A percentile compares a stretch with the other conserved stretches of the same genome.
Conservation (phyloP, 768 basidiomycete genomes). For the Calocera cornea region DNA sequence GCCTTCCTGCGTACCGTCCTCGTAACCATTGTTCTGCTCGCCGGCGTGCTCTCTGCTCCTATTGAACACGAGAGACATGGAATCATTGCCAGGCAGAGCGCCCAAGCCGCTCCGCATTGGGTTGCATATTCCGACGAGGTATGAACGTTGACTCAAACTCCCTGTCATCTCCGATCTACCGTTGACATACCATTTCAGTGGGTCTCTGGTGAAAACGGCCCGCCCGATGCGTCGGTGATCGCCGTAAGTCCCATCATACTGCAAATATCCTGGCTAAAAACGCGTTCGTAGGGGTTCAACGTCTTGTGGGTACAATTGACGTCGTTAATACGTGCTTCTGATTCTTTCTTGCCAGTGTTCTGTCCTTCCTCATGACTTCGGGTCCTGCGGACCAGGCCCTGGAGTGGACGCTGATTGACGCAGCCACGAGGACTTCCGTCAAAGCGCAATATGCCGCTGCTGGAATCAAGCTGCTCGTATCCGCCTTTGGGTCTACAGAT, state of each 20-base stretch:
- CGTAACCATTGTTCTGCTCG: too few relatives aligned
- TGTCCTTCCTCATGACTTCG: conserved; percentile 23
- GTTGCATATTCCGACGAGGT: conserved; percentile 9
- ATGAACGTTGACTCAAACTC: neutral
- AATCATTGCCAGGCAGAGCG: conserved; percentile 5
- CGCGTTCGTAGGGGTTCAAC: conserved; percentile 38
- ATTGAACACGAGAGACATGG: neutral
- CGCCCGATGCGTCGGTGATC: conserved; percentile 5
- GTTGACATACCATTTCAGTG: neutral
- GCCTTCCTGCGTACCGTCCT: neutral
- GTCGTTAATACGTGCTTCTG: neutral
- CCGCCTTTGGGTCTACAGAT: conserved; percentile 31
- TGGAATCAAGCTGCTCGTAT: conserved; percentile 50
- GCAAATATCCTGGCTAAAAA: too few relatives aligned
- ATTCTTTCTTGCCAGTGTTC: conserved; percentile 10
- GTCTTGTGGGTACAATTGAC: conserved; percentile 31
- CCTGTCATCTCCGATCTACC: too few relatives aligned
- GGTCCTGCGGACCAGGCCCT: conserved; percentile 28
- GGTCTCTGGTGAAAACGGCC: conserved; percentile 9
- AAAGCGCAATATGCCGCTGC: conserved; percentile 42
- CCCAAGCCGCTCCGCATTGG: conserved; percentile 6
- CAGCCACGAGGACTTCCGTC: conserved; percentile 33
- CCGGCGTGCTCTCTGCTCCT: neutral
- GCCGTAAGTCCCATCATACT: neutral
- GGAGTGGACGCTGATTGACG: conserved; percentile 39